Evolutionary conservation across 805 yeast genomes (phyloP).

Genomic region (Kregervanrija fluxuum): DNA sequence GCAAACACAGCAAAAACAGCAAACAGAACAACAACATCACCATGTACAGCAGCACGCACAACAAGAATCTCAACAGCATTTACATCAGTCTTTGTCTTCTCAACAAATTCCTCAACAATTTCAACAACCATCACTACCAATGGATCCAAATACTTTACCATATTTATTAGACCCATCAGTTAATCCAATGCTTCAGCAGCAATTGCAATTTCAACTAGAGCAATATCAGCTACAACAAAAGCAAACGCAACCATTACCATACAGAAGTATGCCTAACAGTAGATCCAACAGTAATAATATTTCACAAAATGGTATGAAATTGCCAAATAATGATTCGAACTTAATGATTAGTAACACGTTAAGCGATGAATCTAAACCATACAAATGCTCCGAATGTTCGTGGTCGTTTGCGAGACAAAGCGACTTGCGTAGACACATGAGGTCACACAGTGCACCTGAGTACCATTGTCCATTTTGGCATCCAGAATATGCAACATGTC

Average conservation of each 20-base stretch:
- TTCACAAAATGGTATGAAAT: neutral
- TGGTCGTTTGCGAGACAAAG: slow-evolving; percentile 70
- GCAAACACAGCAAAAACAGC: neutral
- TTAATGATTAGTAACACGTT: slow-evolving; percentile 8
- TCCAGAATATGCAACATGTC: slow-evolving; percentile 52
- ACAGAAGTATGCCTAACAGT: neutral
- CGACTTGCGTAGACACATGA: slow-evolving; percentile 60
- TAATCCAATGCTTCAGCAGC: neutral
- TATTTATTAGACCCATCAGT: neutral
- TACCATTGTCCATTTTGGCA: slow-evolving; percentile 72
- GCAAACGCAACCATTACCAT: slow-evolving; percentile 13
- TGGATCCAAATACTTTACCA: neutral
- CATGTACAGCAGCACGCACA: neutral
- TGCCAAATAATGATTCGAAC: neutral
- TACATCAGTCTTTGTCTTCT: slow-evolving; percentile 1
- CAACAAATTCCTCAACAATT: slow-evolving; percentile 3
- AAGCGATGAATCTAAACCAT: slow-evolving; percentile 25
- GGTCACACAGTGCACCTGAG: slow-evolving; percentile 60
- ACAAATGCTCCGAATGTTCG: slow-evolving; percentile 40
- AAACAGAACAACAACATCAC: neutral
- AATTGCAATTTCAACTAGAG: neutral
- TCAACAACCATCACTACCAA: neutral
- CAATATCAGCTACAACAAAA: slow-evolving; percentile 16
- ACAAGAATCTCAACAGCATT: neutral
- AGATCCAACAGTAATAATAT: neutral